A percentile compares a stretch with the other conserved stretches of the same genome.
Evolutionary conservation across 768 basidiomycete species (phyloP).

Genomic region (Filobasidium floriforme): DNA sequence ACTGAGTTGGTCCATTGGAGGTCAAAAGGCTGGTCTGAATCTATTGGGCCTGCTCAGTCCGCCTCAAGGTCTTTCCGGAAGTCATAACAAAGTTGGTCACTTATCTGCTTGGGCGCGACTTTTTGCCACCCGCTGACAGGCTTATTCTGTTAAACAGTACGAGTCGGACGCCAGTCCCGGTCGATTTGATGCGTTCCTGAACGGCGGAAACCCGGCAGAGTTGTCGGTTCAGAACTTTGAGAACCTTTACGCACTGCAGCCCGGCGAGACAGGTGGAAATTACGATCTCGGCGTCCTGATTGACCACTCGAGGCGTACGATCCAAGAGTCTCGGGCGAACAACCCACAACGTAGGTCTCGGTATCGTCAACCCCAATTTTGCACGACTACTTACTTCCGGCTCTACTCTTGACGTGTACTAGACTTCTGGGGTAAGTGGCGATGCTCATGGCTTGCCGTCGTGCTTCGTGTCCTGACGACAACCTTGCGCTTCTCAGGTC

Average conservation of each 20-base stretch:
- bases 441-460: too few relatives aligned
- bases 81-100: constrained; percentile 14
- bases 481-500: not conserved
- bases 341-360: constrained; percentile 12
- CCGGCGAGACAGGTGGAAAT: constrained; percentile 14
- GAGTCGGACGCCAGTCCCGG: constrained; percentile 14
- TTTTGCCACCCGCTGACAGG: not conserved
- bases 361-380: not conserved
- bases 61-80: constrained; percentile 12
- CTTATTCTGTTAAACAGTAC: constrained; percentile 1
- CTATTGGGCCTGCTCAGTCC: constrained; percentile 5
- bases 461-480: too few relatives aligned
- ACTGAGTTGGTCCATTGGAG: constrained; percentile 15
- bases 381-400: not conserved
- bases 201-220: not conserved
- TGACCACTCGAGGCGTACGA: constrained; percentile 13
- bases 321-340: constrained; percentile 15
- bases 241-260: constrained; percentile 11
- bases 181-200: constrained; percentile 6
- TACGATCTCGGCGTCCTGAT: constrained; percentile 15
- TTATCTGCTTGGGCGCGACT: too few relatives aligned
- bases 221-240: constrained; percentile 14
- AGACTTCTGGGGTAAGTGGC: not conserved
- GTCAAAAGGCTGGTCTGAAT: constrained; percentile 2
- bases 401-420: not conserved